These are phyloP conservation scores for Isoetes taiwanensis DNA, from an alignment of 75 land plant genomes.

Conservation along the genomic window DNA sequence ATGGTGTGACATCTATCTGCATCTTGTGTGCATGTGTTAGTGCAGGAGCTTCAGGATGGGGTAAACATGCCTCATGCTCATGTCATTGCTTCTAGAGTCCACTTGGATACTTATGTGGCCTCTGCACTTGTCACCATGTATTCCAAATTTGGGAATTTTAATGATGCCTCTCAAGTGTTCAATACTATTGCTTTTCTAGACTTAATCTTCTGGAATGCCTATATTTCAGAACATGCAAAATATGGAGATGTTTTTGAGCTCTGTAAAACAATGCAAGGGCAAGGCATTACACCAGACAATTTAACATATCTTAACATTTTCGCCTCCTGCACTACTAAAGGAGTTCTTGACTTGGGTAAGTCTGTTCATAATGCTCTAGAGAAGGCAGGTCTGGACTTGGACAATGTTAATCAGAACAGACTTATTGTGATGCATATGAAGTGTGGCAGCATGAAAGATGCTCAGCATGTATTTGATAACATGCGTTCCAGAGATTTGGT, in stretches of 20 bases:
- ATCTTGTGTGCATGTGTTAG: conserved; percentile 11
- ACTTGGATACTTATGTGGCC: not conserved
- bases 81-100: not conserved
- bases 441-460: conserved; percentile 4
- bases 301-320: not conserved
- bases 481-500: not conserved
- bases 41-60: not conserved
- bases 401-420: not conserved
- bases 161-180: conserved; percentile 10
- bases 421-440: conserved; percentile 6
- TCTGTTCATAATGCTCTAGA: not conserved
- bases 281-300: conserved; percentile 3
- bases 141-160: conserved; percentile 2
- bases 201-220: conserved; percentile 13
- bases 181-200: conserved; percentile 1
- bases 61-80: conserved; percentile 5
- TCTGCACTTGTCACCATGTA: conserved; percentile 15
- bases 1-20: not conserved
- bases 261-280: not conserved
- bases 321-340: not conserved
- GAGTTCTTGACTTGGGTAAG: not conserved
- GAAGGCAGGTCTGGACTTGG: not conserved
- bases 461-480: not conserved
- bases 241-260: not conserved
- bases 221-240: conserved; percentile 4